These are phyloP conservation scores for Yarrowia sp. DNA, from an alignment of 805 yeast genomes.

Conservation along the genomic window DNA sequence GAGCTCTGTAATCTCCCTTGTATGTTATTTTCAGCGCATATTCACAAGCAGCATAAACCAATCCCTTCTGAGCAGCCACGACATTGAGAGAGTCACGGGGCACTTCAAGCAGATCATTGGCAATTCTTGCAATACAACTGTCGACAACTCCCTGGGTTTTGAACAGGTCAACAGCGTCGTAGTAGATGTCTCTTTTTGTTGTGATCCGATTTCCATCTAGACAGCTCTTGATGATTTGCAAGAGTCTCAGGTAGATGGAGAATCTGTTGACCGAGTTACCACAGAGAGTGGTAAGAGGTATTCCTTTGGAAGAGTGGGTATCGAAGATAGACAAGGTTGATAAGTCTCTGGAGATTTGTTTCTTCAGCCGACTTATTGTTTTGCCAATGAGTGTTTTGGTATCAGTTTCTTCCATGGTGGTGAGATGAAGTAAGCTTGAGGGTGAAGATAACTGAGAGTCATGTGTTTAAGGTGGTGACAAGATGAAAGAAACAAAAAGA, in stretches of 20 bases:
- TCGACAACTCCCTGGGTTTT: slow-evolving; percentile 55
- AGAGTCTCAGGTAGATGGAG: slow-evolving; percentile 15
- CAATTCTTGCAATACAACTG: slow-evolving; percentile 52
- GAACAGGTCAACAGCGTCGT: slow-evolving; percentile 63
- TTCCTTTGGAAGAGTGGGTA: slow-evolving; percentile 2
- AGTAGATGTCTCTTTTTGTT: slow-evolving; percentile 60
- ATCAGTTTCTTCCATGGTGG: not conserved
- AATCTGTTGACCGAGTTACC: slow-evolving; percentile 17
- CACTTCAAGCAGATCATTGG: slow-evolving; percentile 51
- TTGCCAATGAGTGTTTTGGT: not conserved
- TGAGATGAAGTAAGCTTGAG: too few species aligned
- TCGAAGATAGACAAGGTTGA: slow-evolving; percentile 1
- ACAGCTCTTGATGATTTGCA: slow-evolving; percentile 22
- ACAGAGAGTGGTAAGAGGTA: slow-evolving; percentile 12
- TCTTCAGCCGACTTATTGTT: not conserved
- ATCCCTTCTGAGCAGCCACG: slow-evolving; percentile 64
- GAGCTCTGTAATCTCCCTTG: not conserved
- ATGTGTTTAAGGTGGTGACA: too few species aligned
- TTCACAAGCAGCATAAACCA: slow-evolving; percentile 51
- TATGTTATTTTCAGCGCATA: not conserved
- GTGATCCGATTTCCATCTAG: not conserved
- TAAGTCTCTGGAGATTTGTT: not conserved
- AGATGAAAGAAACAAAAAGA: too few species aligned
- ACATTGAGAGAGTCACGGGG: slow-evolving; percentile 54
- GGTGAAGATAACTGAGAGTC: too few species aligned